Evolutionary conservation across 73 alveolate species (phyloP).

Genomic region (Uronychia binucleata): DNA sequence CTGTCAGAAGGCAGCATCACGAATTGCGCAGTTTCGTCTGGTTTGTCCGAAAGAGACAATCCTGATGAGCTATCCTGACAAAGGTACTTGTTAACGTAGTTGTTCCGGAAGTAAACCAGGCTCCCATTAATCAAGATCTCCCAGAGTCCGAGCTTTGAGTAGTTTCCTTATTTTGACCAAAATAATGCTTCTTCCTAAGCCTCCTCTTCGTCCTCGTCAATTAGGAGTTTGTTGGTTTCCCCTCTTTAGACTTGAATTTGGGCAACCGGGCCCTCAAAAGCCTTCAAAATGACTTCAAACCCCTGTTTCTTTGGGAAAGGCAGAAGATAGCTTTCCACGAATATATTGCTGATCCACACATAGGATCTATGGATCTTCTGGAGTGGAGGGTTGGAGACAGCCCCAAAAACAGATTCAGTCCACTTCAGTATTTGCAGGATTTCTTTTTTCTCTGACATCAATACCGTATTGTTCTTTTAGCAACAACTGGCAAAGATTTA

Average conservation of each 20-base stretch:
- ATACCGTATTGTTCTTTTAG: not conserved
- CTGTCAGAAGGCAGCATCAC: not conserved
- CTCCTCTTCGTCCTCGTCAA: not conserved
- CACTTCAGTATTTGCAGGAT: not conserved
- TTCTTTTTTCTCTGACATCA: not conserved
- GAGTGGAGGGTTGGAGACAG: not conserved
- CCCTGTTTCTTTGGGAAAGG: not conserved
- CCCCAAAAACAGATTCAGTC: not conserved
- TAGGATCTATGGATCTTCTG: not conserved
- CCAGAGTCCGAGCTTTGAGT: not conserved
- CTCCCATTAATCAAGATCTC: not conserved
- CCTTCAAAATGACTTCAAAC: not conserved
- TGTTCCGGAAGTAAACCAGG: not conserved
- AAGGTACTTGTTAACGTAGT: not conserved
- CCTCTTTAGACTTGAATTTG: not conserved
- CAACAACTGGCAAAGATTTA: not conserved
- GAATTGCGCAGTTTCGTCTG: not conserved
- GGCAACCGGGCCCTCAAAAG: not conserved
- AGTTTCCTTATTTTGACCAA: not conserved
- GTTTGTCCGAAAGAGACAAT: not conserved
- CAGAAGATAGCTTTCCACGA: not conserved
- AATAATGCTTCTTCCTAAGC: not conserved
- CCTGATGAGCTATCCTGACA: not conserved
- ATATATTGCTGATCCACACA: not conserved
- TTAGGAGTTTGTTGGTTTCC: not conserved